Evolutionary conservation across 1,284 basidiomycete species (phyloP), one percentile per base, ranked within the genome.

Genomic region (Afroboletus lepidellus): DNA sequence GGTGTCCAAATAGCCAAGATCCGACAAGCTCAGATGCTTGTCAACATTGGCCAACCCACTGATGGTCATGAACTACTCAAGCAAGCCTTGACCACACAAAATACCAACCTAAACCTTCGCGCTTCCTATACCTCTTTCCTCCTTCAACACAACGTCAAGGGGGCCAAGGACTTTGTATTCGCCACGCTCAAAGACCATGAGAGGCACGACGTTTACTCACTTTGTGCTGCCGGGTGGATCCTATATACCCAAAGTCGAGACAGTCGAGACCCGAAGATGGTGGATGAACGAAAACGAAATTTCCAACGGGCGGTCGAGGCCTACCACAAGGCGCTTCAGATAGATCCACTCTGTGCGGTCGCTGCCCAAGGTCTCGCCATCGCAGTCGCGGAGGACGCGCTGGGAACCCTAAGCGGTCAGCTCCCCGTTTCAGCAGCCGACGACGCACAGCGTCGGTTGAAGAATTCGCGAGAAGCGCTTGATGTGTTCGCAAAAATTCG

Each of bases 361-460:
- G 94, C 94, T 7, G 94, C 94, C 3, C 93, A 96, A 67, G 94
- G 94, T 2, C 75, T 98, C 11, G 94, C 93, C 0, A 96, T 98
- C 57, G 85, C 90, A 3, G 84, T 92, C 3, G 94, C 92, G 0
- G 95, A 98, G 68, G 92, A 95, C 68, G 86, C 86, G 0, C 72
- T 97, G 8, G 87, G 87, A 7, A 77, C 77, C 2, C 61, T 89
- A 43, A 75, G 78, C 20, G 80, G 85, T 41, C 72, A 74, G n/a
- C 60, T 78, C 7, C 67, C 75, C 1, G 71, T 72, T 3, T 73
- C 77, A 13, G 69, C 73, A 39, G 69, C 73, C 7, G 90, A 91
- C 30, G 92, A 94, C 54, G 69, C 76, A 1, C 80, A 81, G 59
- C 81, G 77, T 59, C 75, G 85, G 27, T 60, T 83, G 51, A 83